phyloP scores from a whole-genome alignment of 495 filamentous ascomycete species.

The Tuber aestivum region DNA sequence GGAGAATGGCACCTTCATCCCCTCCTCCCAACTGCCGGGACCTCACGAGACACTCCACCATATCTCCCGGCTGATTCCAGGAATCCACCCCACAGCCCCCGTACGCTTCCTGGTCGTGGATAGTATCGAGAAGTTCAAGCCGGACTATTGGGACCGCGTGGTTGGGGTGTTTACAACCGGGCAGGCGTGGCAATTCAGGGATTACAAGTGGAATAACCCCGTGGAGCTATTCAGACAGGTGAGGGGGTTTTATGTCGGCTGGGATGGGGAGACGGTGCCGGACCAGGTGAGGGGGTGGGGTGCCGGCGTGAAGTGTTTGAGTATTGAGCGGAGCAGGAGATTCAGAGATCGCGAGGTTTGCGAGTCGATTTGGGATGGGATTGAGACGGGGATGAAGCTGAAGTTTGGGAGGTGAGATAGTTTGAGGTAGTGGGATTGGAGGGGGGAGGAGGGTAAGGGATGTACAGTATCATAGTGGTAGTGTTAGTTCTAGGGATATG shows the following conservation, averaged over 20 bases:
- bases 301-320: constrained; percentile 65
- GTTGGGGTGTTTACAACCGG: constrained; percentile 98
- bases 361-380: constrained; percentile 82
- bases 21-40: constrained; percentile 48
- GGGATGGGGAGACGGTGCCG: constrained; percentile 77
- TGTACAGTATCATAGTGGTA: neutral
- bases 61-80: constrained; percentile 69
- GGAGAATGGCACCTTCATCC: constrained; percentile 71
- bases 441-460: neutral
- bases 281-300: constrained; percentile 75
- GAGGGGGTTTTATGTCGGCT: constrained; percentile 82
- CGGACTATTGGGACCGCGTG: constrained; percentile 93
- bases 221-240: constrained; percentile 83
- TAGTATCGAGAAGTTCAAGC: constrained; percentile 85
- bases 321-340: constrained; percentile 76
- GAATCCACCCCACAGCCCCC: constrained; percentile 63
- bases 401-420: constrained; percentile 61
- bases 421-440: constrained; percentile 28
- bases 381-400: constrained; percentile 80
- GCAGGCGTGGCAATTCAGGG: constrained; percentile 97
- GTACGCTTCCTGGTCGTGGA: constrained; percentile 95
- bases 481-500: neutral
- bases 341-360: constrained; percentile 93
- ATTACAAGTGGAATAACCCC: constrained; percentile 90
- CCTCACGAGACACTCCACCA: constrained; percentile 70